Base-by-base conservation (phyloP, 2,329 filamentous ascomycete species). In the Diaporthe caulivora region DNA sequence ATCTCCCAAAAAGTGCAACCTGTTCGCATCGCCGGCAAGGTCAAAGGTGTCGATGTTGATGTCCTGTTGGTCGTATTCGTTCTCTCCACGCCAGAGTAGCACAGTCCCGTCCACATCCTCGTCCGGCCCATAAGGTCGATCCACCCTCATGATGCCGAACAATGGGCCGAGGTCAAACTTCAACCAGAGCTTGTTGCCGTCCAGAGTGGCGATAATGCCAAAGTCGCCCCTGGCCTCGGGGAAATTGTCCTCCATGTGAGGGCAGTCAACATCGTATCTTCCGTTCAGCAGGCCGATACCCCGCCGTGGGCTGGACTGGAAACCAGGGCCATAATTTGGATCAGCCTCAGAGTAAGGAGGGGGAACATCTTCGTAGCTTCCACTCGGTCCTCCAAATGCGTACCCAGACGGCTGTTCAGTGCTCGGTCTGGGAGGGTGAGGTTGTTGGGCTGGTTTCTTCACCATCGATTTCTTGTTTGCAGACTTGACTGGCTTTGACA, bases 271-370 rank as follows among this genome's bases (percentile, higher is more conserved):
- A 5, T 79, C 75, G 77, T 89, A 89, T 3, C 80, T 79, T 11
- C 87, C 86, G 64, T 87, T 87, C 18, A 89, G 76, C 3, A 83
- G 77, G 2, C 83, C 82, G 0, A 86, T 78, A n/a, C 47, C 17
- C 3, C 42, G 47, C 42, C 40, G 47, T 24, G 57, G 58, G 18
- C 26, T 65, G 3, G 51, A 49, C 1, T 82, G 78, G 24, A 10
- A 44, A 18, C n/a, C 29, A 37, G 51, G 47, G 75, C 77, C 69
- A n/a, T 75, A 73, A 26, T 75, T 70, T 53, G 75, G 65, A 51
- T 75, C 69, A 29, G 69, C 60, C 26, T 77, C 76, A 18, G 78
- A 75, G 73, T 77, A 71, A 31, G 71, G 64, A 42, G 54, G 47
- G 29, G 68, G 65, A 0, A n/a, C 67, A 21, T 71, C 67, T 15